Base-by-base conservation (phyloP, 345 rosid genomes). In the Citrus mangshanensis region DNA sequence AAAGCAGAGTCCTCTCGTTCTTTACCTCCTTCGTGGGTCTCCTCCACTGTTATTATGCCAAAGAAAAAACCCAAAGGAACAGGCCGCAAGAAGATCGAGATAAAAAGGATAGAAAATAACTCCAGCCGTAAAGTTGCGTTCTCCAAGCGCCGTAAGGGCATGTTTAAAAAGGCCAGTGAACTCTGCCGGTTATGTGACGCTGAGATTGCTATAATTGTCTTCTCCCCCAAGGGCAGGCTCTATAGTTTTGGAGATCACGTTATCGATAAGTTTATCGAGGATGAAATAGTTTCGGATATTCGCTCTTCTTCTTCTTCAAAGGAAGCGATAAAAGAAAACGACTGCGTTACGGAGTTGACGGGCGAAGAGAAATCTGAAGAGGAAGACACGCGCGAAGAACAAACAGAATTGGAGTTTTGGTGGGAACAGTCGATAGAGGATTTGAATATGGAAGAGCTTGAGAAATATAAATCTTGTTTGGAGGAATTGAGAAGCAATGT, bases 121-220 rank as follows among this genome's bases (percentile, higher is more conserved):
- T 68, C 30, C 2, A 81, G 73, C 51, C 59, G 79, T 24, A 76
- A 78, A 40, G 84, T 81, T 12, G 71, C 84, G 2, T 81, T 81
- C 63, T 72, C 81, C 38, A 81, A 81, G 82, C 82, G 87, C 3
- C 80, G 84, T 10, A 67, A 68, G 3, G 87, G 84, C 28, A 35
- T 81, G 40, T 69, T 84, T 32, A 84, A 76, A 70, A 84, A 84
- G 24, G 80, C 80, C 0, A 25, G 4, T 0, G 77, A 81, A 49
- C 74, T 79, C 3, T 76, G 76, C 58, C 25, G 59, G 12, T 62
- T 78, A 2, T 84, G 78, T 24, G 84, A 68, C 27, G 77, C 79
- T 3, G 72, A 81, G 75, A 70, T 72, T 28, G 82, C 81, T 9
- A 67, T 78, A 42, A 72, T 84, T 32, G 55, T 76, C 28, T 76